Conservation (phyloP, 139 green algal species). For the Asterochloris erici region DNA sequence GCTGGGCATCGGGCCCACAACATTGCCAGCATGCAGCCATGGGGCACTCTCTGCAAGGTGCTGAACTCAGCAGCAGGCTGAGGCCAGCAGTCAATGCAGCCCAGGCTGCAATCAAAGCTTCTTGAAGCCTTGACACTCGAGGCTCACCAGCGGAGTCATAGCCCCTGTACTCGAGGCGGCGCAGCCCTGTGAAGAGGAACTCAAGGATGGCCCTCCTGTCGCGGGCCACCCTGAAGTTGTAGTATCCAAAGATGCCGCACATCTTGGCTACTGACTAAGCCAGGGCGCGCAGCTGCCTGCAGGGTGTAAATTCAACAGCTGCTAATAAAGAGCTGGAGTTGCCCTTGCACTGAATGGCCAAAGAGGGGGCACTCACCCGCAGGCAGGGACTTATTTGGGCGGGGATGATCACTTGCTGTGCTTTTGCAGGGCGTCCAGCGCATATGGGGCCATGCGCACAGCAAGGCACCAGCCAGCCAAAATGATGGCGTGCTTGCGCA, state of each 20-base stretch:
- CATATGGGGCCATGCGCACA: slow-evolving; percentile 52
- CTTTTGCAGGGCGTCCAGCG: slow-evolving; percentile 47
- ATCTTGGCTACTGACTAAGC: slow-evolving; percentile 41
- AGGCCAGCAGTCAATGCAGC: not conserved
- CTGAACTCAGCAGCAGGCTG: too few species aligned
- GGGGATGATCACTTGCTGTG: not conserved
- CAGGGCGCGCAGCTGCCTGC: not conserved
- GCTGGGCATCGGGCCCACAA: too few species aligned
- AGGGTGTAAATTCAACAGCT: too few species aligned
- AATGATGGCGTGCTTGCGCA: slow-evolving; percentile 41
- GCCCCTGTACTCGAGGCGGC: slow-evolving; percentile 94
- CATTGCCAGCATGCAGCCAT: too few species aligned
- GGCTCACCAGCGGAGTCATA: slow-evolving; percentile 88
- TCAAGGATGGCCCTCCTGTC: slow-evolving; percentile 77
- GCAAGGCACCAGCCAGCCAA: slow-evolving; percentile 48
- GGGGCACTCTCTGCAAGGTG: too few species aligned
- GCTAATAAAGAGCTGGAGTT: too few species aligned
- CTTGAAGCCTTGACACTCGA: not conserved
- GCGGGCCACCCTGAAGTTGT: slow-evolving; percentile 69
- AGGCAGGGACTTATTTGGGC: not conserved
- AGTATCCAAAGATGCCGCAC: slow-evolving; percentile 98
- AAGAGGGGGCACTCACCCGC: too few species aligned
- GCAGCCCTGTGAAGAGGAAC: slow-evolving; percentile 82
- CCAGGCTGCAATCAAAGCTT: not conserved
- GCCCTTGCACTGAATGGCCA: too few species aligned